Conservation (phyloP, 169 alveolate species). For the Babesia ovata region DNA sequence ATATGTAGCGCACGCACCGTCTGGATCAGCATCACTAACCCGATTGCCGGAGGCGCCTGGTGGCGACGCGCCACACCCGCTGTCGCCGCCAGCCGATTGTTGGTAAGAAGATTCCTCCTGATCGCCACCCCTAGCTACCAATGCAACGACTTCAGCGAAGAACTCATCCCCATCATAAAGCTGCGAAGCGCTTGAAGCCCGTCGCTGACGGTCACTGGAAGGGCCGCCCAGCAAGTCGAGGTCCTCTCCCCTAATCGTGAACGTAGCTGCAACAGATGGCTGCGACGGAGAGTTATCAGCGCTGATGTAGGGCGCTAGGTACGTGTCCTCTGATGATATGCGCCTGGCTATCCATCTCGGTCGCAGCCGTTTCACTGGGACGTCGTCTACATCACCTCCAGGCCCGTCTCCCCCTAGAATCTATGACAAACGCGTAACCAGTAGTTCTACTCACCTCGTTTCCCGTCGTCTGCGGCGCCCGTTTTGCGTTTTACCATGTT, state of each 20-base stretch:
- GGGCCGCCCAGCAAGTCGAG: slow-evolving; percentile 11
- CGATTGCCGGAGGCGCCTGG: too few relatives aligned
- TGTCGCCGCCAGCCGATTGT: too few relatives aligned
- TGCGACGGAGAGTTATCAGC: neutral
- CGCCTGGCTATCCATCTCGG: slow-evolving; percentile 5
- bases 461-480: neutral
- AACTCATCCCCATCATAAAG: too few relatives aligned
- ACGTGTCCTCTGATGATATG: neutral
- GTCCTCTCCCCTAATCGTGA: slow-evolving; percentile 25
- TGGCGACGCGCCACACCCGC: too few relatives aligned
- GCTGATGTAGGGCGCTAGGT: neutral
- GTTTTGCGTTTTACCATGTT: slow-evolving; percentile 3
- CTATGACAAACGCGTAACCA: too few relatives aligned
- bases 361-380: slow-evolving; percentile 3
- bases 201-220: neutral
- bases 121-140: too few relatives aligned
- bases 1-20: neutral
- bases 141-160: too few relatives aligned
- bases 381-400: neutral
- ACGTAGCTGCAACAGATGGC: neutral
- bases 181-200: neutral
- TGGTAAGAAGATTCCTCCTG: too few relatives aligned
- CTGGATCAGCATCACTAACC: neutral
- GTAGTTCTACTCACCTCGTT: neutral
- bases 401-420: neutral